phyloP scores from a whole-genome alignment of 2,329 filamentous ascomycete genomes.

The Aphanoascus verrucosus region DNA sequence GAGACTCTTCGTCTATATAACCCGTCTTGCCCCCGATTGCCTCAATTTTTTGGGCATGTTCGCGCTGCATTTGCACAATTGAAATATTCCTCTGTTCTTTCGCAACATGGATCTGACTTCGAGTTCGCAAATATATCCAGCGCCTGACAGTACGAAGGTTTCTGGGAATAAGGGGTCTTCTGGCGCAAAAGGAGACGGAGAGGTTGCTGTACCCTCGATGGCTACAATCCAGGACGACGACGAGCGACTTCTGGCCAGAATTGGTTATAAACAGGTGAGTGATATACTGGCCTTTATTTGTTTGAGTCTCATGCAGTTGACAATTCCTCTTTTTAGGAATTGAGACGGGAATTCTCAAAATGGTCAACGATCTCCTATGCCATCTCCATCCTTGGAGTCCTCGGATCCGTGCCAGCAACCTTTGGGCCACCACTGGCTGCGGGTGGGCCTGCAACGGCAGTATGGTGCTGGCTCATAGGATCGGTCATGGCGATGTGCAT shows the following conservation, averaged over 20 bases:
- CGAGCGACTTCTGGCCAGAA: conserved; percentile 49
- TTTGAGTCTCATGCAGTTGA: conserved; percentile 16
- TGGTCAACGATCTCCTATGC: conserved; percentile 58
- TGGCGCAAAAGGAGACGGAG: neutral
- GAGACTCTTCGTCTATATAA: neutral
- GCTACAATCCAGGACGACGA: conserved; percentile 45
- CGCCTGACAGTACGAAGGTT: neutral
- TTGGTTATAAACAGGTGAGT: conserved; percentile 52
- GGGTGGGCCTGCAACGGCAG: conserved; percentile 52
- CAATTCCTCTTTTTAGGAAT: conserved; percentile 37
- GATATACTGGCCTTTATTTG: neutral
- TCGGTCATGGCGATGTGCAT: conserved; percentile 55
- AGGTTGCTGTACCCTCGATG: conserved; percentile 22
- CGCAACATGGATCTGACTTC: conserved; percentile 14
- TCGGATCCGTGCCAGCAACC: conserved; percentile 56
- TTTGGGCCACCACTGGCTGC: conserved; percentile 48
- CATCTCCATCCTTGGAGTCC: conserved; percentile 53
- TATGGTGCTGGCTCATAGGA: conserved; percentile 57
- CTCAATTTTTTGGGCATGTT: neutral
- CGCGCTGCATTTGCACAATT: neutral
- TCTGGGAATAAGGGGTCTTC: conserved; percentile 3
- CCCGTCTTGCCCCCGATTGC: neutral
- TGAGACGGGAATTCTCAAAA: conserved; percentile 53
- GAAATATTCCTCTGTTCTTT: neutral
- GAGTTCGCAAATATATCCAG: conserved; percentile 8